Evolutionary conservation across 129 eudicot species (phyloP), one percentile per base, ranked within the genome.

Genomic region (Centrapalus pauciflorus): DNA sequence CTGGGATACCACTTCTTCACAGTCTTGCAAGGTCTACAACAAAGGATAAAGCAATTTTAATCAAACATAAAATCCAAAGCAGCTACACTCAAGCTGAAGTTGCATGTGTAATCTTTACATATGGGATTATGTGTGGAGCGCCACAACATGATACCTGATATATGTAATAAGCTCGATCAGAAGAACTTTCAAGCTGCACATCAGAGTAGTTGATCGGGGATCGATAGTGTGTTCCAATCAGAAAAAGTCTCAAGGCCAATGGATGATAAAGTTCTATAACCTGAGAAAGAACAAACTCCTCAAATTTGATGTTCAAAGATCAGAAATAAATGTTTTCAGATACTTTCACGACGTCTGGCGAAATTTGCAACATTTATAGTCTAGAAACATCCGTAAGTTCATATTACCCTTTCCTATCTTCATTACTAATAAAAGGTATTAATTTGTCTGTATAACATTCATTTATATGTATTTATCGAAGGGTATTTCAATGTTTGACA

Each of bases 161-260:
- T 76, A 93, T 86, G 84, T 93, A 93, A 56, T 72, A 93, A 25
- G 86, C 79, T 29, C 95, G 95, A 29, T 93, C 96, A 40, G 98
- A 93, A 48, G 96, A 95, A 80, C 77, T 88, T 76, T 93, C 98
- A 20, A 93, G 92, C 76, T 63, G 87, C 55, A 73, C 75, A 66
- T 88, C 95, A 4, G 98, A 85, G 80, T 88, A 93, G 70, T 88
- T 93, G 69, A 93, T 88, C 1, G 96, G 96, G 59, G 98, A 86
- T 27, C 95, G 87, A 70, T 93, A 93, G 72, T 93, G 98, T n/a
- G 98, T 84, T 55, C 96, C 85, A 60, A 93, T 76, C 55, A 93
- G 81, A 79, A 93, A 93, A 80, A 79, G 84, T 67, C 98, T 80
- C 84, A 93, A 67, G 50, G 98, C 95, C 82, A 93, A 79, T 46